Conservation (phyloP, 768 basidiomycete species). For the Kondoa malvinella region DNA sequence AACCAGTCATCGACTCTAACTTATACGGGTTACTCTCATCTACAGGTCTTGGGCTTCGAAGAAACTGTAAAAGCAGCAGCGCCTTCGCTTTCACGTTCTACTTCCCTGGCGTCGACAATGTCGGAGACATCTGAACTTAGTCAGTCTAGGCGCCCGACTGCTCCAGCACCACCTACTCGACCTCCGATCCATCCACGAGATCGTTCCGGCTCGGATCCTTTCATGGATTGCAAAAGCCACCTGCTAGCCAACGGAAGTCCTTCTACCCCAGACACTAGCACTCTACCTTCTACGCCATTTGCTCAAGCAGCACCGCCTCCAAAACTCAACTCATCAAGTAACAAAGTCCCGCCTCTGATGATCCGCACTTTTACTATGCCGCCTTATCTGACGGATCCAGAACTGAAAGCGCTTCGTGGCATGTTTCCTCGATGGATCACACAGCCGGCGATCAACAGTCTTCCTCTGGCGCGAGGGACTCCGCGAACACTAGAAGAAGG, state of each 20-base stretch:
- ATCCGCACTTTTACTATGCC: conserved; percentile 21
- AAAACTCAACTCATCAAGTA: neutral
- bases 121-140: neutral
- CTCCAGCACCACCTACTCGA: neutral
- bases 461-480: neutral
- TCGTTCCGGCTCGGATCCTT: conserved; percentile 7
- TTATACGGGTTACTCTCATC: neutral
- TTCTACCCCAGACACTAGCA: neutral
- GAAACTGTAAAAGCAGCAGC: conserved; percentile 10
- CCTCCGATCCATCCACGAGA: conserved; percentile 2
- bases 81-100: conserved; percentile 5
- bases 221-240: neutral
- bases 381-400: conserved; percentile 21
- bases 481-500: neutral
- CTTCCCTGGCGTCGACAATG: neutral
- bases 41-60: conserved; percentile 21
- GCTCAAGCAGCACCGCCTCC: neutral
- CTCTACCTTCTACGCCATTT: neutral
- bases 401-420: conserved; percentile 12
- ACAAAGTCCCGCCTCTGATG: neutral
- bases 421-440: conserved; percentile 21
- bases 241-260: neutral
- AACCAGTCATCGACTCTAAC: neutral
- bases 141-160: neutral
- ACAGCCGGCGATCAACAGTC: neutral